Evolutionary conservation across 495 filamentous ascomycete genomes (phyloP).

Genomic region (Trichoderma asperelloides): DNA sequence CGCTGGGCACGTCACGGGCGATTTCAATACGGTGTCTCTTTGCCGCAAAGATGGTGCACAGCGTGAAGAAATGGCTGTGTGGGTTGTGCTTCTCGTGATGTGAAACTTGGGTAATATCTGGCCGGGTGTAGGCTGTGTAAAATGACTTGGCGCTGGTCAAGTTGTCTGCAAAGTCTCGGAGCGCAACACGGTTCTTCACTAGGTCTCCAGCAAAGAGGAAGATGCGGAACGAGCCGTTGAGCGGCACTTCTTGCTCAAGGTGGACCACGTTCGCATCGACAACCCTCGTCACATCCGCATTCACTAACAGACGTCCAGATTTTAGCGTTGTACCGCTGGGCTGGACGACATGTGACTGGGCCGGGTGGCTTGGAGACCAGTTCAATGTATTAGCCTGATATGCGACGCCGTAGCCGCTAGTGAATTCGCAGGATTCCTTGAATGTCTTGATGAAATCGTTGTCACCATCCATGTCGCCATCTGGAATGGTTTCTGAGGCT

Average conservation of each 20-base stretch:
- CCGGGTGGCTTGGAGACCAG: constrained; percentile 58
- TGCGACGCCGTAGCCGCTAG: constrained; percentile 59
- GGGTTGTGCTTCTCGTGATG: constrained; percentile 78
- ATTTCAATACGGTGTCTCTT: constrained; percentile 58
- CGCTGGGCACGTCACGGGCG: constrained; percentile 50
- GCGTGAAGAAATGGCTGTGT: constrained; percentile 69
- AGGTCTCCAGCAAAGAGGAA: constrained; percentile 75
- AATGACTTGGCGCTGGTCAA: constrained; percentile 59
- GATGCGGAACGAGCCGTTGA: constrained; percentile 80
- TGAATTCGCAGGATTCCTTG: constrained; percentile 63
- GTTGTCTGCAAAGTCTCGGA: constrained; percentile 58
- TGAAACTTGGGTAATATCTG: constrained; percentile 54
- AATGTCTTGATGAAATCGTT: constrained; percentile 69
- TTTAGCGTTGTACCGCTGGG: constrained; percentile 51
- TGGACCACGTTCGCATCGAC: constrained; percentile 80
- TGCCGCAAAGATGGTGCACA: constrained; percentile 63
- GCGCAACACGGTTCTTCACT: constrained; percentile 45
- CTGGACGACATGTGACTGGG: constrained; percentile 59
- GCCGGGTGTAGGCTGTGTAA: constrained; percentile 52
- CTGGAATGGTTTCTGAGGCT: constrained; percentile 22
- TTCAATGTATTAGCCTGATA: constrained; percentile 57
- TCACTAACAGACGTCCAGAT: constrained; percentile 63
- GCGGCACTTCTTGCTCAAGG: constrained; percentile 77
- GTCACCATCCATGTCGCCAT: constrained; percentile 27
- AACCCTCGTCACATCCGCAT: constrained; percentile 70